Percentiles rank a stretch among this genome's conserved stretches.
phyloP scores from a whole-genome alignment of 2,329 filamentous ascomycete species.

The Trichocomaceae sp. region DNA sequence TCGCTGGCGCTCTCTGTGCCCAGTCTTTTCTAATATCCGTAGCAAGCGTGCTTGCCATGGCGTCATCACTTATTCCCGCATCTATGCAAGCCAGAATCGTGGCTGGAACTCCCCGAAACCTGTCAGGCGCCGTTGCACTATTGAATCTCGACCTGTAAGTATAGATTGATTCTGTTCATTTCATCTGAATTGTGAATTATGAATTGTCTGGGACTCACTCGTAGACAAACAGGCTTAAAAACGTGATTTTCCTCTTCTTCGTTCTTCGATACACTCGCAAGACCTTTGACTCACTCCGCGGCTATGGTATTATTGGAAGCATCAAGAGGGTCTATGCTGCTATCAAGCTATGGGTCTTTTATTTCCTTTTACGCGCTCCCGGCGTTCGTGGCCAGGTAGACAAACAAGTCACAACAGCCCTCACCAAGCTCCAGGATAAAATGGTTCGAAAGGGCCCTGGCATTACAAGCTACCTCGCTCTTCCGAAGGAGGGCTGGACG shows the following conservation, averaged over 20 bases:
- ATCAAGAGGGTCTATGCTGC: conserved; percentile 66
- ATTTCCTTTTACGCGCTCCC: conserved; percentile 76
- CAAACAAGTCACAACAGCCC: conserved; percentile 71
- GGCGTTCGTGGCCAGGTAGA: conserved; percentile 81
- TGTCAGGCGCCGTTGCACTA: conserved; percentile 26
- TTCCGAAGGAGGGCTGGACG: conserved; percentile 79
- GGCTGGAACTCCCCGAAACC: conserved; percentile 29
- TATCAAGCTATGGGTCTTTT: conserved; percentile 68
- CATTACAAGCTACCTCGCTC: conserved; percentile 63
- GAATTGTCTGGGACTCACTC: too few species aligned
- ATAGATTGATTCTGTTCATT: neutral
- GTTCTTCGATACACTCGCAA: conserved; percentile 75
- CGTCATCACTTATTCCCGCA: conserved; percentile 36
- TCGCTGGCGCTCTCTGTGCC: conserved; percentile 1
- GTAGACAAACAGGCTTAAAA: conserved; percentile 57
- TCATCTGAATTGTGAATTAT: conserved; percentile 2
- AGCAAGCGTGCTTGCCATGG: conserved; percentile 25
- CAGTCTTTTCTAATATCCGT: conserved; percentile 6
- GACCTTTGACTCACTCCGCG: conserved; percentile 75
- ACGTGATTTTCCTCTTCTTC: conserved; percentile 84
- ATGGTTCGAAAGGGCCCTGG: conserved; percentile 67
- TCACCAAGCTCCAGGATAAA: conserved; percentile 75
- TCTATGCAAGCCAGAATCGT: conserved; percentile 39
- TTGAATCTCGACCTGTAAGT: conserved; percentile 41
- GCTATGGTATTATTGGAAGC: conserved; percentile 78